Base-by-base conservation (phyloP, 2,329 filamentous ascomycete genomes). In the Colletotrichum acutatum region DNA sequence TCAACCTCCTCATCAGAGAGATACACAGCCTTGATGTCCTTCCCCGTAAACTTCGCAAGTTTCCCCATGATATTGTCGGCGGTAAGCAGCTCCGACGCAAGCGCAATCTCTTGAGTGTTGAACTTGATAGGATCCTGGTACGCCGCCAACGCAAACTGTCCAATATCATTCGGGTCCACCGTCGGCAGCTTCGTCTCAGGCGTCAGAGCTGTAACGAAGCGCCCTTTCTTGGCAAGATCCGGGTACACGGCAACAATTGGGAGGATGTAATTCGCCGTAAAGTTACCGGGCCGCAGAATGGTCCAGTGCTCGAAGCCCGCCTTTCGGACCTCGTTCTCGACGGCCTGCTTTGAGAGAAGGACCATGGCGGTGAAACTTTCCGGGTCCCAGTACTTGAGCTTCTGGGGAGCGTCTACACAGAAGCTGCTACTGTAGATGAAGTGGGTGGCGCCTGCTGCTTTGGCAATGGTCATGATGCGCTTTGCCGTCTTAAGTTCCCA, bases 251-350 rank as follows among this genome's bases (percentile, higher is more conserved):
- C 65, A 1, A 83, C 82, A 12, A 83, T 78, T 3, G 86, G 86
- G 4, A 78, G 69, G 5, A 88, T 60, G 72, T 85, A 86, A 75
- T 90, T 90, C 24, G 82, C 81, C 84, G 88, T 87, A 80, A 90
- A 89, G 75, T 82, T 84, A 1, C 84, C 85, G 0, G 86, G 86
- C 2, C 86, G 85, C 2, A 90, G 76, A 26, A 89, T 82, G 0
- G 87, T 88, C 83, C 84, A 89, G 8, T 77, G 74, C 16, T 82
- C 74, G 71, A 87, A 84, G 2, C 82, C 82, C 1, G 79, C 76
- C 9, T 75, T 66, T 24, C 81, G 78, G 4, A 86, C 77, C 24
- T 79, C 78, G 1, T 79, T 72, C 73, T 89, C 87, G 26, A 87
- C 81, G 1, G 77, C 76, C 24, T 79, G 76, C 75, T 90, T 90